Percentiles rank a stretch among this genome's conserved stretches.
Evolutionary conservation across 2,329 filamentous ascomycete genomes (phyloP).

Genomic region (Aspergillus tubingensis): DNA sequence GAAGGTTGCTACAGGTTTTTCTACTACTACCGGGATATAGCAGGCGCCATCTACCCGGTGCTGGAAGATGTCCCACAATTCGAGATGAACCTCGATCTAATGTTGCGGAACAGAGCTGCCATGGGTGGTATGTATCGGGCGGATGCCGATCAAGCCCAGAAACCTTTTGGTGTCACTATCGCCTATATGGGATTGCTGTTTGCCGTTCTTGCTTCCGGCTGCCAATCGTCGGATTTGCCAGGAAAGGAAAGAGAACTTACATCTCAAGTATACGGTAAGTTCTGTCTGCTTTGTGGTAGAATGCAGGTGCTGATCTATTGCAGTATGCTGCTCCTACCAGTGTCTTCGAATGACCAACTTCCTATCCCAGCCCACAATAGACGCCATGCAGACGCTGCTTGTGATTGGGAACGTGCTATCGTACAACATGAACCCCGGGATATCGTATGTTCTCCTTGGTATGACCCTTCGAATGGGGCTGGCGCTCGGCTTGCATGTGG

Average conservation of each 20-base stretch:
- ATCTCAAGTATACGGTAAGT: slow-evolving; percentile 63
- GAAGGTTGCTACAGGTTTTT: slow-evolving; percentile 49
- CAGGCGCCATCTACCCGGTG: slow-evolving; percentile 63
- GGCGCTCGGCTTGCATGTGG: slow-evolving; percentile 61
- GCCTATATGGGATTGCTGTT: slow-evolving; percentile 63
- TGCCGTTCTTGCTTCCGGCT: slow-evolving; percentile 63
- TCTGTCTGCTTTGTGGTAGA: background rate
- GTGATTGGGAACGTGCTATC: slow-evolving; percentile 64
- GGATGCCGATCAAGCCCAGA: slow-evolving; percentile 52
- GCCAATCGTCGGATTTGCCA: slow-evolving; percentile 60
- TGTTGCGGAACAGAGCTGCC: slow-evolving; percentile 55
- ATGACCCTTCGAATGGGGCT: slow-evolving; percentile 63
- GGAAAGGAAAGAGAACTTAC: slow-evolving; percentile 63
- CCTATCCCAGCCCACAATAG: slow-evolving; percentile 61
- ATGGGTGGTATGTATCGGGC: slow-evolving; percentile 45
- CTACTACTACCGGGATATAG: slow-evolving; percentile 59
- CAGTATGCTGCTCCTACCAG: slow-evolving; percentile 66
- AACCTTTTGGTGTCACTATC: slow-evolving; percentile 59
- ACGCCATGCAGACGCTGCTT: slow-evolving; percentile 63
- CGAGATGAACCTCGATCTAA: slow-evolving; percentile 55
- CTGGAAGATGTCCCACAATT: slow-evolving; percentile 59
- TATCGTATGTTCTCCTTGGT: slow-evolving; percentile 62
- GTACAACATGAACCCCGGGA: slow-evolving; percentile 66
- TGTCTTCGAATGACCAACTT: slow-evolving; percentile 66
- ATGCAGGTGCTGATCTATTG: slow-evolving; percentile 28